Conservation (phyloP, 345 rosid species). For the Arabis hirsuta region DNA sequence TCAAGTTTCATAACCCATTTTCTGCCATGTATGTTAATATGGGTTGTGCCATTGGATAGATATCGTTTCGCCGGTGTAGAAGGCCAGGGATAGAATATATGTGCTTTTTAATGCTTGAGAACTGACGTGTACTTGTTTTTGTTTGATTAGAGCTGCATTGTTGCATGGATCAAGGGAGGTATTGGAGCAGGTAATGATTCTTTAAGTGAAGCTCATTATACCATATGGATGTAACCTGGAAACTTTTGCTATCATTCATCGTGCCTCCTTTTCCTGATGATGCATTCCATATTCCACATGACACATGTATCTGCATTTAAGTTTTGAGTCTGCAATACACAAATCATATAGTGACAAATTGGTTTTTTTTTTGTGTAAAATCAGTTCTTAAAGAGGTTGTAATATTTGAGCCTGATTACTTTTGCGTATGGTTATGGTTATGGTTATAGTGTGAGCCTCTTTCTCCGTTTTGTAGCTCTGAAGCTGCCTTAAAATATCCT, state of each 20-base stretch:
- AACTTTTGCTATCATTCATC: slow-evolving; percentile 16
- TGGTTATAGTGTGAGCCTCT: slow-evolving; percentile 24
- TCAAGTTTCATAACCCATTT: slow-evolving; percentile 6
- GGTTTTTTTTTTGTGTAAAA: slow-evolving; percentile 10
- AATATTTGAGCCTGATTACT: slow-evolving; percentile 17
- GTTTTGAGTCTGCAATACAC: slow-evolving; percentile 31
- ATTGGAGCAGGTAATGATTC: slow-evolving; percentile 71
- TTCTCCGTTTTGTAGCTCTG: slow-evolving; percentile 21
- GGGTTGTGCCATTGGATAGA: slow-evolving; percentile 23
- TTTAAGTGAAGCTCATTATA: slow-evolving; percentile 25
- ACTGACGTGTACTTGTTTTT: slow-evolving; percentile 32
- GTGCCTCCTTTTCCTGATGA: slow-evolving; percentile 21
- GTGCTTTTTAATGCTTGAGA: slow-evolving; percentile 27
- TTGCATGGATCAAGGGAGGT: slow-evolving; percentile 88
- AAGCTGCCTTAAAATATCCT: slow-evolving; percentile 15
- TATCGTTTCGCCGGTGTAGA: neutral
- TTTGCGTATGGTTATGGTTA: slow-evolving; percentile 15
- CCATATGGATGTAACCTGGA: slow-evolving; percentile 19
- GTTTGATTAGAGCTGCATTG: slow-evolving; percentile 70
- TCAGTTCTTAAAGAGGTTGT: slow-evolving; percentile 6
- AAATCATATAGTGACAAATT: slow-evolving; percentile 11
- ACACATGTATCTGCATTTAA: neutral
- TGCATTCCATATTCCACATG: slow-evolving; percentile 16
- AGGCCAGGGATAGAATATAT: slow-evolving; percentile 3
- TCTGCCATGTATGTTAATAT: slow-evolving; percentile 6